Evolutionary conservation across 2,329 filamentous ascomycete genomes (phyloP).

Genomic region (Aspergillus sergii): DNA sequence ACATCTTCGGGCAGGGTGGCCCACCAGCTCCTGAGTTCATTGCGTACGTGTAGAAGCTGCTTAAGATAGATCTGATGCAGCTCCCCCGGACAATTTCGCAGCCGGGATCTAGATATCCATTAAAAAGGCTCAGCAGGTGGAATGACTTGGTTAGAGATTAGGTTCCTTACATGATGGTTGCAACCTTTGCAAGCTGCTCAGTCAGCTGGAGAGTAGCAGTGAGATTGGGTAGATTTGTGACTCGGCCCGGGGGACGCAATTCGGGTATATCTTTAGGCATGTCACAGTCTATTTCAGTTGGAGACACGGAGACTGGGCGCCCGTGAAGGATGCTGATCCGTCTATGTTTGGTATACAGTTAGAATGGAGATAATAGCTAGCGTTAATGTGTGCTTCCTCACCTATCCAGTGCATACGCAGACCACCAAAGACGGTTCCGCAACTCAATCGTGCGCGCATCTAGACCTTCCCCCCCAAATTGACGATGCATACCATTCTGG

Average conservation of each 20-base stretch:
- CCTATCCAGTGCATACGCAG: constrained; percentile 56
- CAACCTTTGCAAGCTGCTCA: constrained; percentile 30
- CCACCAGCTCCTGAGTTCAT: constrained; percentile 37
- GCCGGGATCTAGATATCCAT: not conserved
- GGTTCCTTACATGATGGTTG: constrained; percentile 28
- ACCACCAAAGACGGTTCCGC: constrained; percentile 58
- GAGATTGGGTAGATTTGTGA: constrained; percentile 43
- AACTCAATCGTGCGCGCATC: constrained; percentile 48
- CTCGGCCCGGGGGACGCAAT: constrained; percentile 36
- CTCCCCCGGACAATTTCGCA: constrained; percentile 29
- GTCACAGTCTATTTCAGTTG: constrained; percentile 53
- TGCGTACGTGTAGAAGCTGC: constrained; percentile 29
- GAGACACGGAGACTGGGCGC: constrained; percentile 52
- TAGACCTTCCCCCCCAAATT: constrained; percentile 26
- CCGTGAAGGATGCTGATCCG: constrained; percentile 56
- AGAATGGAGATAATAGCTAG: not conserved
- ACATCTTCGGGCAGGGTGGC: constrained; percentile 25
- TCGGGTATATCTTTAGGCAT: constrained; percentile 47
- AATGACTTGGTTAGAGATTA: not conserved
- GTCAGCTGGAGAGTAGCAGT: constrained; percentile 46
- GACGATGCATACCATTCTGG: constrained; percentile 60
- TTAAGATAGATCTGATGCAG: constrained; percentile 31
- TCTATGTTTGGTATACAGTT: constrained; percentile 27
- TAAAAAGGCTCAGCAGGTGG: not conserved
- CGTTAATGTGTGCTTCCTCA: constrained; percentile 23